Evolutionary conservation across 805 yeast species (phyloP).

Genomic region (Wickerhamiella occidentalis): DNA sequence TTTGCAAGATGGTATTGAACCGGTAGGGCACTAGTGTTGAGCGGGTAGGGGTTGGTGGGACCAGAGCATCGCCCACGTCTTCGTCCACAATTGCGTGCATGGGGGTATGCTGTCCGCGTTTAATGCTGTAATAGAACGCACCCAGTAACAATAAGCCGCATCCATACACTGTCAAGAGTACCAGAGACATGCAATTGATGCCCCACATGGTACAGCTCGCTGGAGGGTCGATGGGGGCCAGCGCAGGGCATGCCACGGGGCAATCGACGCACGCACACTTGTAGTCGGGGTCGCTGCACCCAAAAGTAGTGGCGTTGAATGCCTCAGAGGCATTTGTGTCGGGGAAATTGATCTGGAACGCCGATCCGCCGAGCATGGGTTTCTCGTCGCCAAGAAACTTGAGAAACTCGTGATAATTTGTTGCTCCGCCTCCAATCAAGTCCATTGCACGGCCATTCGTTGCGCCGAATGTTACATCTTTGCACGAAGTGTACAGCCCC

Average conservation of each 20-base stretch:
- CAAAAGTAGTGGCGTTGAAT: constrained; percentile 19
- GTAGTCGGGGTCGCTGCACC: constrained; percentile 46
- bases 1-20: constrained; percentile 39
- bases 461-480: constrained; percentile 79
- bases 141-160: constrained; percentile 9
- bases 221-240: constrained; percentile 36
- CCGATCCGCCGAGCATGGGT: constrained; percentile 89
- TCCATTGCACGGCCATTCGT: constrained; percentile 97
- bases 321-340: constrained; percentile 10
- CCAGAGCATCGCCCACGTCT: constrained; percentile 22
- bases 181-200: constrained; percentile 63
- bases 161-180: constrained; percentile 38
- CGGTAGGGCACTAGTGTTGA: constrained; percentile 25
- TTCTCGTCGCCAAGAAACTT: constrained; percentile 91
- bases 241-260: constrained; percentile 59
- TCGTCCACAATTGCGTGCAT: constrained; percentile 8
- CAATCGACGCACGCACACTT: constrained; percentile 81
- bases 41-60: not conserved
- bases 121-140: constrained; percentile 14
- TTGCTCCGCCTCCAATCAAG: constrained; percentile 94
- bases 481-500: constrained; percentile 69
- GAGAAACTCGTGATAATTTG: constrained; percentile 53
- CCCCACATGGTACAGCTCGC: constrained; percentile 43
- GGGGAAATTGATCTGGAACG: constrained; percentile 76
- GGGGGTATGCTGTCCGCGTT: constrained; percentile 20